phyloP scores from a whole-genome alignment of 129 eudicot species.

The Silybum marianum region DNA sequence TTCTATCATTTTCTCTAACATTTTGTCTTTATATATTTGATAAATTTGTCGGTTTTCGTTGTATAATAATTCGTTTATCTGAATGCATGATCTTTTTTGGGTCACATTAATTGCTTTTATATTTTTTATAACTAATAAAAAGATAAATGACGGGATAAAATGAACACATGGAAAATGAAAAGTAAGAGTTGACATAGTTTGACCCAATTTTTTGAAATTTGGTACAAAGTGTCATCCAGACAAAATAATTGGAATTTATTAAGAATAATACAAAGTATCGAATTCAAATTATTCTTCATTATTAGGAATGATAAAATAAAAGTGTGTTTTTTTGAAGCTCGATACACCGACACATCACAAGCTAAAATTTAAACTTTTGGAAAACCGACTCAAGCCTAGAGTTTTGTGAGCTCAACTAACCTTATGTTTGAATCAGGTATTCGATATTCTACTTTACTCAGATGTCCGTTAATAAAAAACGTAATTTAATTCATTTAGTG shows the following conservation, averaged over 20 bases:
- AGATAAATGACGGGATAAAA: not conserved
- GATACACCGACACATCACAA: not conserved
- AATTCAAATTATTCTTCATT: not conserved
- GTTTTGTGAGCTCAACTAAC: not conserved
- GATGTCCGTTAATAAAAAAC: not conserved
- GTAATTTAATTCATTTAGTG: no score
- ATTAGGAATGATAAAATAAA: not conserved
- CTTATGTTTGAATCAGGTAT: no score
- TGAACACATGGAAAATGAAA: not conserved
- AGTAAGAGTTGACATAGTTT: not conserved
- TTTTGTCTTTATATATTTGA: constrained; percentile 1
- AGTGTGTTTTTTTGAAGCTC: not conserved
- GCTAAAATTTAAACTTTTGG: not conserved
- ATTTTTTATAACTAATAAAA: not conserved
- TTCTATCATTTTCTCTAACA: constrained; percentile 17
- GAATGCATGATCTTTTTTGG: not conserved
- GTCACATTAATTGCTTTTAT: not conserved
- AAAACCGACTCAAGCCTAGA: not conserved
- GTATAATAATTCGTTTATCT: not conserved
- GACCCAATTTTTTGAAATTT: not conserved
- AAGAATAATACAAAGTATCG: not conserved
- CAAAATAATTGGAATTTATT: not conserved
- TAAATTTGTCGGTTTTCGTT: not conserved
- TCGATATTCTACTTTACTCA: not conserved
- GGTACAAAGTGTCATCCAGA: not conserved